A percentile compares a stretch with the other conserved stretches of the same genome.
Evolutionary conservation across 305 asterid genomes (phyloP).

Genomic region (Solanum hybrid): DNA sequence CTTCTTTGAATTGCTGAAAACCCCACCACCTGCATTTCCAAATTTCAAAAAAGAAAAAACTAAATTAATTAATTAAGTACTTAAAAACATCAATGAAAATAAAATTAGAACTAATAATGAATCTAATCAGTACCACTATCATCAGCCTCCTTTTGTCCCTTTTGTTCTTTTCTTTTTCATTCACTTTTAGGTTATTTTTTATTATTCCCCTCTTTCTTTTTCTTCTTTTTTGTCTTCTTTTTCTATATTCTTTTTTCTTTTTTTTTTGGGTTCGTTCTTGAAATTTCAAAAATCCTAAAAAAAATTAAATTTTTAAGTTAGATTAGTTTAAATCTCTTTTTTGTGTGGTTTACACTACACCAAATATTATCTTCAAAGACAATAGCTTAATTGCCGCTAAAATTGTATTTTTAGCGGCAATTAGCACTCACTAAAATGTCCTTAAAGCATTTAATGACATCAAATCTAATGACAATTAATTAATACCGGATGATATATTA

Average conservation of each 20-base stretch:
- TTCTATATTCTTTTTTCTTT: no score
- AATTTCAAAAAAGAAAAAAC: conserved; percentile 4
- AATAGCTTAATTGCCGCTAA: no score
- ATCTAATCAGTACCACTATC: neutral
- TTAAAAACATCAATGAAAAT: neutral
- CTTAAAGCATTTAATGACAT: no score
- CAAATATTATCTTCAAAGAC: no score
- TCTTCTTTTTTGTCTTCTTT: neutral
- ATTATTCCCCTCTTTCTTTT: neutral
- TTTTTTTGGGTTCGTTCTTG: neutral
- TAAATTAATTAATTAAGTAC: neutral
- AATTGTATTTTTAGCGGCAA: neutral
- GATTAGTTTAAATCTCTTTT: neutral
- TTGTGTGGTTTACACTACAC: neutral
- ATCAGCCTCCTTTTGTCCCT: neutral
- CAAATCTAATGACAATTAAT: no score
- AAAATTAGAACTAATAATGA: neutral
- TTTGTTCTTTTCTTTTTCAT: neutral
- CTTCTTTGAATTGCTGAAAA: conserved; percentile 30
- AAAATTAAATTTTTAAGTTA: no score
- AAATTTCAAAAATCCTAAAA: no score
- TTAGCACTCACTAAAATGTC: neutral
- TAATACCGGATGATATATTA: no score
- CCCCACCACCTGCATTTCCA: conserved; percentile 48
- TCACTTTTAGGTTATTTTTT: neutral